These are phyloP conservation scores for Physocladia obscura DNA, from an alignment of 192 early-diverging fungal species.

Conservation along the genomic window DNA sequence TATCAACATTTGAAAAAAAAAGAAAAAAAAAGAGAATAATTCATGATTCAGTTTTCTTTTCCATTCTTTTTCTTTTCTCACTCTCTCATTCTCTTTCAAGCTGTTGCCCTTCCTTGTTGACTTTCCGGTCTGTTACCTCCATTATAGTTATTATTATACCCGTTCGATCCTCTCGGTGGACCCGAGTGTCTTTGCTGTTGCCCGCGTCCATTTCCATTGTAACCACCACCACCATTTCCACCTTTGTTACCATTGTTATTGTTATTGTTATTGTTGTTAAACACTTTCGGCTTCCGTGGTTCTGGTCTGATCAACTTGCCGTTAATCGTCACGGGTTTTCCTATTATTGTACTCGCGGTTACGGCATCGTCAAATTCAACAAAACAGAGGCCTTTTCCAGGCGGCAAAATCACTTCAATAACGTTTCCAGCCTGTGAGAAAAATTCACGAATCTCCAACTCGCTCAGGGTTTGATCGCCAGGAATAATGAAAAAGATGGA, in stretches of 20 bases:
- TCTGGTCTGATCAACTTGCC: constrained; percentile 49
- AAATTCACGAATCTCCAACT: constrained; percentile 51
- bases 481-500: constrained; percentile 25
- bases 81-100: background rate
- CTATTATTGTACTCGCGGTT: constrained; percentile 63
- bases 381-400: constrained; percentile 58
- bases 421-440: constrained; percentile 60
- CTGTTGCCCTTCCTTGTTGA: background rate
- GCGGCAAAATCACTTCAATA: constrained; percentile 57
- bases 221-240: background rate
- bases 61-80: background rate
- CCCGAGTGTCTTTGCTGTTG: constrained; percentile 1
- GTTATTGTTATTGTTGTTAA: constrained; percentile 10
- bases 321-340: constrained; percentile 47
- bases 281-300: constrained; percentile 36
- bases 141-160: background rate
- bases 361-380: constrained; percentile 69
- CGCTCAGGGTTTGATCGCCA: constrained; percentile 42
- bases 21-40: background rate
- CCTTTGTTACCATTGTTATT: background rate
- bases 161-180: background rate
- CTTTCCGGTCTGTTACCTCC: background rate
- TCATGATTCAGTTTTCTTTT: background rate
- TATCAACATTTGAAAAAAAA: too few relatives aligned
- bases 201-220: background rate